Evolutionary conservation across 2,329 filamentous ascomycete genomes (phyloP), one percentile per base, ranked within the genome.

Genomic region (Fusarium verticillioides): DNA sequence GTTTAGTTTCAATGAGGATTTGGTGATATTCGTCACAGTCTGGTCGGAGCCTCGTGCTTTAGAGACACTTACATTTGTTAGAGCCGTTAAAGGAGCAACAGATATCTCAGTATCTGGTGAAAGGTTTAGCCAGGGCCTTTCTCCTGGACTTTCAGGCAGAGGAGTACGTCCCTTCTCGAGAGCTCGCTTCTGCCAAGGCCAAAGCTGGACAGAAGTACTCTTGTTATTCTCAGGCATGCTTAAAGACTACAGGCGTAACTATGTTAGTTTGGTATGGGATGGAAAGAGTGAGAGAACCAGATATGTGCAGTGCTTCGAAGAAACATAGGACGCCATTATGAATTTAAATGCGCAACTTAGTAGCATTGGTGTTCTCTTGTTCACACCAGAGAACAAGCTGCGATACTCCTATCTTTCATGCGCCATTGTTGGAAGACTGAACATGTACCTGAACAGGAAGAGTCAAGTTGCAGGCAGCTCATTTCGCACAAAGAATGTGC

Each of bases 131-230:
- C 69, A 72, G 5, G 53, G 53, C 6, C 43, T 44, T 3, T 42
- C 63, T 12, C 58, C 63, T 9, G 53, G 47, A 2, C 36, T 32
- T 21, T 72, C 69, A 3, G 69, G 69, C 0, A 72, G 18, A 2
- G 69, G 69, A 5, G 28, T 60, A 9, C 69, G 46, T 1, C 69
- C 63, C 3, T 32, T 52, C 3, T 64, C n/a, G 1, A 72, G 49
- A 15, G 53, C 69, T 21, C 9, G 23, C 0, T 18, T n/a, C n/a
- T 72, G 69, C 63, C 69, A 72, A 19, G 57, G 47, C 12, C 13
- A 26, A 10, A 69, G 34, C 15, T 19, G 34, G 5, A 9, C 18
- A 30, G 43, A 28, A 34, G 32, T 12, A 18, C 26, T 36, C 2
- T 12, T 15, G 19, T 8, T 37, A 2, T 13, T 36, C 13, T 54